Conservation (phyloP, 2,329 filamentous ascomycete species). For the Parastagonospora nodorum region DNA sequence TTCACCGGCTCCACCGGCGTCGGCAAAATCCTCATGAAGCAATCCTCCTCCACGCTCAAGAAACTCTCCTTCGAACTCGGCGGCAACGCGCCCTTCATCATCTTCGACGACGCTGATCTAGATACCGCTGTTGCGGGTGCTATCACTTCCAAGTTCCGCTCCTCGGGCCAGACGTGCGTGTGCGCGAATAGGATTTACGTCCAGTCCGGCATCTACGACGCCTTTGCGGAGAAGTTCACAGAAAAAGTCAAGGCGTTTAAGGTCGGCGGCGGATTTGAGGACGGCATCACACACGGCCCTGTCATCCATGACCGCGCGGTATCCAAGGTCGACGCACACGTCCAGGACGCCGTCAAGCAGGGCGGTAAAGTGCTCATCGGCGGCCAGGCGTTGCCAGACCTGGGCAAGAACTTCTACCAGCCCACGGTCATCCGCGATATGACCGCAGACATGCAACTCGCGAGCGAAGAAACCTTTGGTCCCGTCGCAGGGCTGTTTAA, state of each 20-base stretch:
- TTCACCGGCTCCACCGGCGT: conserved; percentile 81
- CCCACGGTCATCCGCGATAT: conserved; percentile 89
- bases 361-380: conserved; percentile 43
- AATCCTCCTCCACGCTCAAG: conserved; percentile 82
- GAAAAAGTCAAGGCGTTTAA: conserved; percentile 75
- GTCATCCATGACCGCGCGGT: conserved; percentile 81
- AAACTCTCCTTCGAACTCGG: conserved; percentile 89
- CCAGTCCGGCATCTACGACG: conserved; percentile 77
- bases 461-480: conserved; percentile 91
- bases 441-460: conserved; percentile 82
- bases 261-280: conserved; percentile 74
- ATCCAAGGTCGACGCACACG: conserved; percentile 44
- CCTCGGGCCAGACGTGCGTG: conserved; percentile 94
- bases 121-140: conserved; percentile 83
- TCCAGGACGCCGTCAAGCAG: conserved; percentile 41
- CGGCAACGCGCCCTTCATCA: conserved; percentile 94
- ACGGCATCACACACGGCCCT: conserved; percentile 76
- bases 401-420: conserved; percentile 86
- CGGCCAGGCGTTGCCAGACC: conserved; percentile 72
- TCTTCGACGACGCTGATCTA: conserved; percentile 93
- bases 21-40: conserved; percentile 83
- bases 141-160: conserved; percentile 88
- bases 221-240: conserved; percentile 70
- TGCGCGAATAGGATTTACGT: conserved; percentile 78
- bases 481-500: conserved; percentile 89